Evolutionary conservation across 768 basidiomycete species (phyloP), one percentile per base, ranked within the genome.

Genomic region (Suillus bovinus): DNA sequence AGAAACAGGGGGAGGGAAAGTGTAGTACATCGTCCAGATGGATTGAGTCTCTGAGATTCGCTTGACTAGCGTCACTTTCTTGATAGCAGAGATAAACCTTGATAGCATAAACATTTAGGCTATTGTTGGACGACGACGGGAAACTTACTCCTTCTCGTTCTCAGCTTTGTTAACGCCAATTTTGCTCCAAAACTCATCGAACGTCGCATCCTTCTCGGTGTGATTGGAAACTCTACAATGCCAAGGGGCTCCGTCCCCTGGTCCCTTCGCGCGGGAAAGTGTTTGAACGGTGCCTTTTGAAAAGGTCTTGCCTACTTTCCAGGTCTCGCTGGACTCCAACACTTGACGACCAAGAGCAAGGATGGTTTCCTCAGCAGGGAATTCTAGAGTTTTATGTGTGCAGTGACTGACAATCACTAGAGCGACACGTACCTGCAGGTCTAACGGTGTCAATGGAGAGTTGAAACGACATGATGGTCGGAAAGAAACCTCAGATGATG

Each of bases 21-120:
- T 87, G 74, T 93, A 93, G 72, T 85, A 84, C 63, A 89, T 64
- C 0, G 87, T 82, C 90, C 89, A 92, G 64, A 92, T 85, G 3
- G 80, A 77, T 56, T 87, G 83, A 3, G 81, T 87, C 13, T 83
- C 78, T 0, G 89, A 90, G 47, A 92, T 71, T 29, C 81, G 80
- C 72, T 87, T 86, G 65, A 93, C 76, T 66, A 82, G 78, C 4
- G 81, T 81, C 2, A 83, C 88, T 68, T 88, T 86, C 68, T 86
- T 80, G 65, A 92, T 81, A 47, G 84, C 81, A 5, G 82, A 80
- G 2, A 92, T 84, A 70, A 84, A 93, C 69, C 91, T 92, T 66
- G 24, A 24, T 27, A n/a, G 8, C 9, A 31, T 63, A 44, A 64
- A 60, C n/a, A 10, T 42, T 39, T 22, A 38, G 46, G 29, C 24